phyloP scores from a whole-genome alignment of 1,139 yeast genomes.

The Hansenula anomala region DNA sequence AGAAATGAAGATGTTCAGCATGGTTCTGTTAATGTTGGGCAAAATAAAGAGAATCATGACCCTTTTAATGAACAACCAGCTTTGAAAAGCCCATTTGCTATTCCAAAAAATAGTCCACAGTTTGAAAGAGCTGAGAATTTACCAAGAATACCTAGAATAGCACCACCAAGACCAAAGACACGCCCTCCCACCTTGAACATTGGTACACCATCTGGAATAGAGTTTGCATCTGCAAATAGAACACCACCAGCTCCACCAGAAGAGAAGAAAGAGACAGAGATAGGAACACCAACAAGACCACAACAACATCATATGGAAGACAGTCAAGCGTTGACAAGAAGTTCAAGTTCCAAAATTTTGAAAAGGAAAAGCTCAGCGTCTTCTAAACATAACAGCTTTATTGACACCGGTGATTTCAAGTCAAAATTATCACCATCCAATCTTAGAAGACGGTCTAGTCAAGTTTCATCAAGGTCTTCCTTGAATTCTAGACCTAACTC shows the following conservation, averaged over 20 bases:
- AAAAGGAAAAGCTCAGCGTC: neutral
- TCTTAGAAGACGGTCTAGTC: neutral
- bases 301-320: neutral
- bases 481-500: neutral
- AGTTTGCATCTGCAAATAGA: neutral
- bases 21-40: too few relatives aligned
- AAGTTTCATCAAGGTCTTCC: neutral
- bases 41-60: too few relatives aligned
- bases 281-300: neutral
- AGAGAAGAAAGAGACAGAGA: neutral
- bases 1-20: too few relatives aligned
- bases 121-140: too few relatives aligned
- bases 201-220: neutral
- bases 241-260: neutral
- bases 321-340: neutral
- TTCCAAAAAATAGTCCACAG: too few relatives aligned
- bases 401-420: neutral
- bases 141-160: too few relatives aligned
- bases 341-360: neutral
- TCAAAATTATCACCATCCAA: neutral
- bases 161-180: slow-evolving; percentile 1
- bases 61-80: too few relatives aligned
- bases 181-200: neutral
- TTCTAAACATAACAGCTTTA: neutral
- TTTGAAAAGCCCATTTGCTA: neutral